A percentile compares a stretch with the other conserved stretches of the same genome.
Evolutionary conservation across 1,139 yeast species (phyloP).

Genomic region (Magnusiomyces tetraspermus): DNA sequence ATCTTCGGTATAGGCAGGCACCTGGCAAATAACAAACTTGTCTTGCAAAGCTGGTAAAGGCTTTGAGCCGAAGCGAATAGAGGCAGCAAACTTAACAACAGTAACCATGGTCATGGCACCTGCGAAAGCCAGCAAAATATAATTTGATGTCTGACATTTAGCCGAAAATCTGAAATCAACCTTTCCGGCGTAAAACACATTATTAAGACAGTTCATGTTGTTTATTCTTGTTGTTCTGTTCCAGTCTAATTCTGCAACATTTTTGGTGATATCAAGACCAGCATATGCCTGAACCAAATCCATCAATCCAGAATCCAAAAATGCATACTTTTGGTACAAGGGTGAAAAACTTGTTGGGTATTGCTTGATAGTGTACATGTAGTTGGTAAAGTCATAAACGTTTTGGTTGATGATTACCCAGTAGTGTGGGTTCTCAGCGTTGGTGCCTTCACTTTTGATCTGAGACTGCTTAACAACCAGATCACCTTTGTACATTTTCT

Average conservation of each 20-base stretch:
- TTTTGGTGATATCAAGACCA: constrained; percentile 27
- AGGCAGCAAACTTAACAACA: constrained; percentile 36
- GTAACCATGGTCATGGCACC: constrained; percentile 27
- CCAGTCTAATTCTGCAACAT: constrained; percentile 20
- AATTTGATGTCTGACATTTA: constrained; percentile 34
- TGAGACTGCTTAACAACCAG: constrained; percentile 29
- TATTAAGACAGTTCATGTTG: constrained; percentile 31
- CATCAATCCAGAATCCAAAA: constrained; percentile 29
- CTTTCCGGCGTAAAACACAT: constrained; percentile 26
- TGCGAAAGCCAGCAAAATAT: constrained; percentile 33
- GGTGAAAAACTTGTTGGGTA: constrained; percentile 19
- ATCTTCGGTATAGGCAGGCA: constrained; percentile 39
- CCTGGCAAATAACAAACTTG: constrained; percentile 36
- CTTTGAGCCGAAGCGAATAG: constrained; percentile 32
- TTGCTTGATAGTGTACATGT: constrained; percentile 26
- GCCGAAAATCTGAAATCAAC: constrained; percentile 34
- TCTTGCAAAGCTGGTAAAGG: constrained; percentile 34
- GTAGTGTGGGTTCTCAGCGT: constrained; percentile 22
- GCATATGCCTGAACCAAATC: constrained; percentile 24
- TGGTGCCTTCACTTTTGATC: constrained; percentile 20
- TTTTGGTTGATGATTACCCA: constrained; percentile 30
- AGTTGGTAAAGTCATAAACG: constrained; percentile 34
- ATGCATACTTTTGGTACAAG: constrained; percentile 25
- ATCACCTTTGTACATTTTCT: constrained; percentile 32
- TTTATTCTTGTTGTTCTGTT: constrained; percentile 23